Conservation (phyloP, 1,284 basidiomycete species). For the Ceratobasidium sp. region DNA sequence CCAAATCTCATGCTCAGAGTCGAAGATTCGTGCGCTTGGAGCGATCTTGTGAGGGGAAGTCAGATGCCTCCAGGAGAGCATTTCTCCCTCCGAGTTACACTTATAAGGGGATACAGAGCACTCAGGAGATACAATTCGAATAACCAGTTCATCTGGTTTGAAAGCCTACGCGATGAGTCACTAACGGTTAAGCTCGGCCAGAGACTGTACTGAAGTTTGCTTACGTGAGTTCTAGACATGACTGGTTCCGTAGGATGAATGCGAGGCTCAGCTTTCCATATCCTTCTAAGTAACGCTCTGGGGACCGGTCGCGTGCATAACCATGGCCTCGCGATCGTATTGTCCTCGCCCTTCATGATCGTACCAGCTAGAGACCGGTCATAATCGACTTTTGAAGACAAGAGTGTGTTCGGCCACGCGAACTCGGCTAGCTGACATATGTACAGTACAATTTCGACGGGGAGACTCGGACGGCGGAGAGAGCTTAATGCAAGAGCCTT, state of each 20-base stretch:
- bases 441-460: constrained; percentile 24
- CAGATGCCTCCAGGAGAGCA: constrained; percentile 9
- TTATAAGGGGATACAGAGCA: neutral
- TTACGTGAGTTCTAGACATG: constrained; percentile 40
- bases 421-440: constrained; percentile 34
- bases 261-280: constrained; percentile 15
- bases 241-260: constrained; percentile 36
- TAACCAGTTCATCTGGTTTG: constrained; percentile 39
- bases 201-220: neutral
- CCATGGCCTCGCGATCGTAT: constrained; percentile 25
- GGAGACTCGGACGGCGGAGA: neutral
- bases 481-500: constrained; percentile 18
- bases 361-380: constrained; percentile 13
- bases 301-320: constrained; percentile 28
- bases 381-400: constrained; percentile 30
- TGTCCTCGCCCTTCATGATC: neutral
- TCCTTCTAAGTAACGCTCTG: neutral
- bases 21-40: neutral
- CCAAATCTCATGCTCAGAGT: constrained; percentile 33
- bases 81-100: neutral
- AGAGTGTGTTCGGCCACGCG: constrained; percentile 11
- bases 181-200: neutral
- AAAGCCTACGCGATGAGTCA: constrained; percentile 16
- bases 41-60: neutral
- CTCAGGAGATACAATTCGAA: constrained; percentile 4